Evolutionary conservation across 2,329 filamentous ascomycete genomes (phyloP).

Genomic region (Aspergillus hortae): DNA sequence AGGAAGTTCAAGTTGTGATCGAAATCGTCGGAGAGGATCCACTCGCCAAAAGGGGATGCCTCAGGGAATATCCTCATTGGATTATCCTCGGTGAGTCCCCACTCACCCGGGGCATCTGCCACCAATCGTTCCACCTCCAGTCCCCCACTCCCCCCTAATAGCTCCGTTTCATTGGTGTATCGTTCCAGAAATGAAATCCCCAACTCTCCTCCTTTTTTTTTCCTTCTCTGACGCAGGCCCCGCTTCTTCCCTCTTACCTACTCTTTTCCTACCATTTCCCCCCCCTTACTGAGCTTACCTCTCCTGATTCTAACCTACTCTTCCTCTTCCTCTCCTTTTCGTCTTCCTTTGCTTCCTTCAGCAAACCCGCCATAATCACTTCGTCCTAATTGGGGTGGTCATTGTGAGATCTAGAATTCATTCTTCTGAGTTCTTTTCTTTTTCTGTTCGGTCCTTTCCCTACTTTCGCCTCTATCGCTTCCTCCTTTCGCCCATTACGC

Average conservation of each 20-base stretch:
- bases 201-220: neutral
- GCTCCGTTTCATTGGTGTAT: neutral
- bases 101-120: neutral
- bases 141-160: neutral
- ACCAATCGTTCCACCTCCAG: conserved; percentile 1
- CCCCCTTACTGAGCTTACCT: conserved; percentile 8
- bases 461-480: neutral
- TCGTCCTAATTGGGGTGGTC: conserved; percentile 3
- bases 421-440: neutral
- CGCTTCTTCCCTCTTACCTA: neutral
- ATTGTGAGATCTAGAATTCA: neutral
- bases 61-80: conserved; percentile 8
- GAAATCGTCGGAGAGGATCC: conserved; percentile 1
- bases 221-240: neutral
- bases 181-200: conserved; percentile 14
- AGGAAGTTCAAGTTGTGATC: neutral
- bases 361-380: neutral
- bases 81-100: neutral
- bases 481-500: neutral
- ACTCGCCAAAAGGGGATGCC: conserved; percentile 12
- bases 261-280: neutral
- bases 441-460: neutral
- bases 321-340: neutral
- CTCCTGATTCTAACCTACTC: conserved; percentile 5
- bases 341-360: conserved; percentile 1